phyloP scores from a whole-genome alignment of 768 basidiomycete genomes.

The Amanita polypyramis region DNA sequence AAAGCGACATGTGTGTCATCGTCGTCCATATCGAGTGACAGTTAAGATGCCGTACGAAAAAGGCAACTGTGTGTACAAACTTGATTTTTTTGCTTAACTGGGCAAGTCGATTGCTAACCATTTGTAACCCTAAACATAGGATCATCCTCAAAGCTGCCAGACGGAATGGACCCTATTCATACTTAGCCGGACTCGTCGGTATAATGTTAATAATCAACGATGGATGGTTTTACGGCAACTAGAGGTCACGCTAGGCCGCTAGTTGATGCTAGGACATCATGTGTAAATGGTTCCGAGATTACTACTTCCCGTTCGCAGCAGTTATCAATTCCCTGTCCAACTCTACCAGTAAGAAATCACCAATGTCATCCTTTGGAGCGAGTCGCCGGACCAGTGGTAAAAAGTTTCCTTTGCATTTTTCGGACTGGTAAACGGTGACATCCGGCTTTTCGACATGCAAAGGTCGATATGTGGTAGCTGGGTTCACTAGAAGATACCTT shows the following conservation, averaged over 20 bases:
- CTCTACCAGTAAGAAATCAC: no score
- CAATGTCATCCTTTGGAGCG: no score
- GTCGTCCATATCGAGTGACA: background rate
- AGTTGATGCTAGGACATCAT: background rate
- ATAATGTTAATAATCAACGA: background rate
- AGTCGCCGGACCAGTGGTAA: no score
- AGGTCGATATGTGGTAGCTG: no score
- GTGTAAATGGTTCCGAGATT: no score
- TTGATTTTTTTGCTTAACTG: no score
- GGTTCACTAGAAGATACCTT: background rate
- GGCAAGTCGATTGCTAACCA: background rate
- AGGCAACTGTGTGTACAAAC: background rate
- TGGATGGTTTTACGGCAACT: background rate
- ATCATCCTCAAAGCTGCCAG: background rate
- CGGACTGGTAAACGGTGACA: background rate
- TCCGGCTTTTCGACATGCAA: no score
- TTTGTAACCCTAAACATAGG: background rate
- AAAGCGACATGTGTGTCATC: background rate
- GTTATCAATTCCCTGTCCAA: no score
- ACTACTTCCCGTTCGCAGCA: no score
- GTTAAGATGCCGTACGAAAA: background rate
- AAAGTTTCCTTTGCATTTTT: no score
- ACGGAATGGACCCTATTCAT: background rate
- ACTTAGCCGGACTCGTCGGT: background rate
- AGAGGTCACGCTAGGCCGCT: background rate